Evolutionary conservation across 192 early-diverging fungal species (phyloP), one percentile per base, ranked within the genome.

Genomic region (Gonapodya sp.): DNA sequence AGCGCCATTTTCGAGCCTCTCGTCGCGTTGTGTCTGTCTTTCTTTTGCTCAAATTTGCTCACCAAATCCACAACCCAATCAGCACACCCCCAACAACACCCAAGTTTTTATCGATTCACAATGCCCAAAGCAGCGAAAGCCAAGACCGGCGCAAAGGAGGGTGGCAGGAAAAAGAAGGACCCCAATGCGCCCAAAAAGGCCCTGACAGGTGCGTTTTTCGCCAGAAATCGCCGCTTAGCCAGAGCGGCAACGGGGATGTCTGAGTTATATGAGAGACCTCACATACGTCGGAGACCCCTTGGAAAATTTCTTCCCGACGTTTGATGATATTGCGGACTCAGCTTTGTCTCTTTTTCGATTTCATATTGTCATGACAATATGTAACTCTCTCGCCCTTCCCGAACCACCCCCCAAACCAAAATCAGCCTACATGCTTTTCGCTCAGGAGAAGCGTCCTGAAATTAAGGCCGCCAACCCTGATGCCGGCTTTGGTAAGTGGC

Each of bases 401-500:
- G 64, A 30, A 72, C 64, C 64, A 16, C 64, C 64, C 64, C 30
- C 16, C 16, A 16, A 16, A 30, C 75, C 75, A 16, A 77, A 77
- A 16, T 2, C 75, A 77, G 75, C 75, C 75, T 77, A 77, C 75
- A 77, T 77, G 75, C 75, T 77, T 8, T 77, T 77, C 75, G 18
- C 75, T 18, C 34, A 18, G 30, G 75, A 18, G 8, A 77, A 77
- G 75, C 75, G 75, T 33, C 30, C 75, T 18, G 75, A 77, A 34
- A 33, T 77, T 2, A 77, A 77, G 31, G 75, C 75, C 75, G 75
- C 18, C 30, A 77, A 77, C 75, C 75, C 75, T 77, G 75, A 77
- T 34, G 75, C 75, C 34, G 31, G 8, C 31, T 77, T 77, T 33
- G 75, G 75, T 77, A 34, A 16, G 75, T 34, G 18, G 64, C 64